Base-by-base conservation (phyloP, 2,329 filamentous ascomycete genomes). In the Ambrosiella xylebori region DNA sequence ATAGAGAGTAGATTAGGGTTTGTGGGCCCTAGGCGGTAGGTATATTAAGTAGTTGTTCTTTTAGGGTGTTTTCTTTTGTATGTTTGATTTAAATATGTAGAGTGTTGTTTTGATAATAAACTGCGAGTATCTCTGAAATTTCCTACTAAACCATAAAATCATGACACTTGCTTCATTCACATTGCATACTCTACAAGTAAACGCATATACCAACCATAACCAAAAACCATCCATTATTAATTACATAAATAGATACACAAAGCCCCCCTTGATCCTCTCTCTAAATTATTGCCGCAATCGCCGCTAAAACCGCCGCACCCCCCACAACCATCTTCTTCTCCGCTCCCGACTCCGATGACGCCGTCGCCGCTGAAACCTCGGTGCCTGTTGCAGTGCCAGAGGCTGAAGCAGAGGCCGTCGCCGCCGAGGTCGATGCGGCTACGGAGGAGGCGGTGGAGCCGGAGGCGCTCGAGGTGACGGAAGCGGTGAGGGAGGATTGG, bases 251-350 rank as follows among this genome's bases (percentile, higher is more conserved):
- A 13, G 35, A 51, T n/a, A 15, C 15, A 51, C 19, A 51, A 9
- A n/a, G 8, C n/a, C 13, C 9, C 9, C 15, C 9, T 51, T 35
- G 6, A 11, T n/a, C 27, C 15, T 37, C 9, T 51, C 13, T 51
- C 67, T 68, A 73, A 57, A 73, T 63, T 36, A 72, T 63, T 45
- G 67, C 69, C 56, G 66, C 70, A 57, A 73, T 65, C 15, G 66
- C 67, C 58, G 68, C 71, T 38, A 68, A 70, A 44, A 71, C 64
- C 56, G 68, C 71, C 35, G 68, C 64, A 27, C 72, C 63, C 13
- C 70, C 59, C 15, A 68, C 69, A 17, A 67, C 66, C 61, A 68
- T 67, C 52, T 64, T 67, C 52, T 64, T 65, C 44, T 64, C 65
- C 38, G 63, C 67, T 37, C 68, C 68, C 51, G 62, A 68, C 45